phyloP scores from a whole-genome alignment of 208 protist genomes.

The Plasmodiophora brassicae region DNA sequence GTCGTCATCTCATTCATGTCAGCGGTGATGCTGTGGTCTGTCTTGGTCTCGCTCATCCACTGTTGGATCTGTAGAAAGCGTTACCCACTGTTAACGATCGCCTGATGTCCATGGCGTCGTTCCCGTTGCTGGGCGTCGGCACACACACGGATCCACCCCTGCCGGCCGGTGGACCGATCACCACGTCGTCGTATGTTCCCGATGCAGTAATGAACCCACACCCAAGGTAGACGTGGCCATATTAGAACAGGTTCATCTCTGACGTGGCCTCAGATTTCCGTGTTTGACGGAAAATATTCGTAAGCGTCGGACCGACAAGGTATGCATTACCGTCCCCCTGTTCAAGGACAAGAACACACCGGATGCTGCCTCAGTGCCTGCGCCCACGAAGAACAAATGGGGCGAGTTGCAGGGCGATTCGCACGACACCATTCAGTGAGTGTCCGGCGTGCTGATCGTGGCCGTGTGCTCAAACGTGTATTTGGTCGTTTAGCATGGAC shows the following conservation, averaged over 20 bases:
- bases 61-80: too few species aligned
- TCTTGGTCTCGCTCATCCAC: too few species aligned
- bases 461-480: not conserved
- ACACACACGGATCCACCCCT: constrained; percentile 54
- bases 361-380: not conserved
- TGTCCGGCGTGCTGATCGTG: not conserved
- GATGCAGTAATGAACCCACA: constrained; percentile 94
- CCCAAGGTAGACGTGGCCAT: constrained; percentile 77
- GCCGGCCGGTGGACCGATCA: constrained; percentile 53
- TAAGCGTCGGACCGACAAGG: constrained; percentile 31
- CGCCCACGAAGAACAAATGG: constrained; percentile 4
- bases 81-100: constrained; percentile 60
- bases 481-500: constrained; percentile 88
- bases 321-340: constrained; percentile 36
- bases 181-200: constrained; percentile 84
- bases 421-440: constrained; percentile 17
- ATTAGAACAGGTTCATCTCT: not conserved
- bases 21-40: too few species aligned
- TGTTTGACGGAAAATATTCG: constrained; percentile 45
- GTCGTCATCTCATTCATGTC: constrained; percentile 37
- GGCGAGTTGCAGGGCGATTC: not conserved
- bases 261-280: constrained; percentile 20
- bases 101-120: constrained; percentile 81
- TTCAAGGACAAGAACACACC: constrained; percentile 20
- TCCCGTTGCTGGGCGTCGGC: constrained; percentile 80